Conservation (phyloP, 1,139 yeast species). For the Candida anutae region DNA sequence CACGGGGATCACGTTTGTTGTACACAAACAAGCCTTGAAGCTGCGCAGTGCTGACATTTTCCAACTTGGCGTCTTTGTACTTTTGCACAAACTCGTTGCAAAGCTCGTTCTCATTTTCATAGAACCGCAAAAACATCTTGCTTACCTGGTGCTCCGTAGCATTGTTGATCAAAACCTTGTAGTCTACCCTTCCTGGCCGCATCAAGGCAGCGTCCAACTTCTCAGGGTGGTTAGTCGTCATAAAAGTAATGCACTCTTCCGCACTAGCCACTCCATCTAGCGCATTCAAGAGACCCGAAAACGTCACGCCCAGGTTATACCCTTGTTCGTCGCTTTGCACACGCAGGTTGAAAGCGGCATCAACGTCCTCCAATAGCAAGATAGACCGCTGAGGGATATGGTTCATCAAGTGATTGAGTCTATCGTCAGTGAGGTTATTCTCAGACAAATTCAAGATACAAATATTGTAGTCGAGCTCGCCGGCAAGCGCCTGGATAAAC, state of each 20-base stretch:
- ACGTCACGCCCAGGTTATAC: slow-evolving; percentile 79
- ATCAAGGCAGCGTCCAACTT: slow-evolving; percentile 75
- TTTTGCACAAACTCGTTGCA: slow-evolving; percentile 57
- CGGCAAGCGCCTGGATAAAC: slow-evolving; percentile 93
- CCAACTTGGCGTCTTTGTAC: slow-evolving; percentile 42
- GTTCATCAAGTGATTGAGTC: slow-evolving; percentile 91
- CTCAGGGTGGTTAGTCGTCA: slow-evolving; percentile 98
- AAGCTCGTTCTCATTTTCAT: slow-evolving; percentile 53
- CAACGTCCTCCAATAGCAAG: slow-evolving; percentile 82
- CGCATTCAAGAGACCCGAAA: slow-evolving; percentile 88
- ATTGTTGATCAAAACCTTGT: slow-evolving; percentile 72
- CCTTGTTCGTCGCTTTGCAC: slow-evolving; percentile 73
- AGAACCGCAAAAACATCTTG: slow-evolving; percentile 82
- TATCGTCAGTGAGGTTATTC: slow-evolving; percentile 84
- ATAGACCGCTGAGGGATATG: slow-evolving; percentile 89
- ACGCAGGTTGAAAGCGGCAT: slow-evolving; percentile 88
- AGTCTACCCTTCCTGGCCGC: slow-evolving; percentile 94
- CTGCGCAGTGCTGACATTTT: slow-evolving; percentile 81
- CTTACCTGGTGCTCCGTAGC: slow-evolving; percentile 76
- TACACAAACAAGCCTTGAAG: slow-evolving; percentile 92
- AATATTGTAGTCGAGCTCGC: slow-evolving; percentile 90
- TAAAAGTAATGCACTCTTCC: slow-evolving; percentile 90
- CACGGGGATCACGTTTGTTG: slow-evolving; percentile 75
- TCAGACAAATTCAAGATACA: slow-evolving; percentile 89
- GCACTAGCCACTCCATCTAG: slow-evolving; percentile 98